A percentile compares a stretch with the other conserved stretches of the same genome.
Conservation (phyloP, 176 grass and related monocot species). For the Hyparrhenia diplandra region DNA sequence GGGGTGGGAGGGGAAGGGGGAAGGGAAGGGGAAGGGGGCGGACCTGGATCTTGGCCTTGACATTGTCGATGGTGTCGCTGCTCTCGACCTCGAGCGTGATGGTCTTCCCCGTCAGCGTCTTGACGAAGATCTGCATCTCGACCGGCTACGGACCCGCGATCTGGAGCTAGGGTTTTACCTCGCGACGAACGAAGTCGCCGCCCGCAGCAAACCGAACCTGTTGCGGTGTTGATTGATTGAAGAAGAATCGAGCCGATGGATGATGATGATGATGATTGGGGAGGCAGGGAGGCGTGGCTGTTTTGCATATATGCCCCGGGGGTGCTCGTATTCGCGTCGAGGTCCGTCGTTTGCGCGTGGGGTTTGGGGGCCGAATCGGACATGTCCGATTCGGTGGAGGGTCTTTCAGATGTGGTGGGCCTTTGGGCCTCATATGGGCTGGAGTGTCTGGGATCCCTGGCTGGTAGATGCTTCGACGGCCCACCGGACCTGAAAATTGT, state of each 20-base stretch:
- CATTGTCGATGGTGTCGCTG: conserved; percentile 81
- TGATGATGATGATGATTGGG: neutral
- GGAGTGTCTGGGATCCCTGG: too few relatives aligned
- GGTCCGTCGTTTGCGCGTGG: neutral
- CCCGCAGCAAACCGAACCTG: neutral
- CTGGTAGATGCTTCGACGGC: too few relatives aligned
- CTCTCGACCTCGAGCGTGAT: conserved; percentile 88
- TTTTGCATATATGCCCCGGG: neutral
- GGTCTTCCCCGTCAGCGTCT: conserved; percentile 78
- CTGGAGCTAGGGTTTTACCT: conserved; percentile 26
- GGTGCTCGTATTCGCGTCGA: neutral
- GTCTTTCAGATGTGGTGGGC: neutral
- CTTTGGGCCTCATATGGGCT: neutral
- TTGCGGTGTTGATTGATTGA: neutral
- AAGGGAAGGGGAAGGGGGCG: neutral
- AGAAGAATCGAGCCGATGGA: too few relatives aligned
- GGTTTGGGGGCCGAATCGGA: too few relatives aligned
- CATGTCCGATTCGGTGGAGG: neutral
- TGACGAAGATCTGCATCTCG: conserved; percentile 61
- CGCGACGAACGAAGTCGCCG: neutral
- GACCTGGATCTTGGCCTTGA: conserved; percentile 90
- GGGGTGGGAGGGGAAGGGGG: neutral
- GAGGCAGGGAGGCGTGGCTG: neutral
- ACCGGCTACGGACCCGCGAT: neutral
- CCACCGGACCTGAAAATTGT: too few relatives aligned